Evolutionary conservation across 2,329 filamentous ascomycete genomes (phyloP), one percentile per base, ranked within the genome.

Genomic region (Cercospora sp.): DNA sequence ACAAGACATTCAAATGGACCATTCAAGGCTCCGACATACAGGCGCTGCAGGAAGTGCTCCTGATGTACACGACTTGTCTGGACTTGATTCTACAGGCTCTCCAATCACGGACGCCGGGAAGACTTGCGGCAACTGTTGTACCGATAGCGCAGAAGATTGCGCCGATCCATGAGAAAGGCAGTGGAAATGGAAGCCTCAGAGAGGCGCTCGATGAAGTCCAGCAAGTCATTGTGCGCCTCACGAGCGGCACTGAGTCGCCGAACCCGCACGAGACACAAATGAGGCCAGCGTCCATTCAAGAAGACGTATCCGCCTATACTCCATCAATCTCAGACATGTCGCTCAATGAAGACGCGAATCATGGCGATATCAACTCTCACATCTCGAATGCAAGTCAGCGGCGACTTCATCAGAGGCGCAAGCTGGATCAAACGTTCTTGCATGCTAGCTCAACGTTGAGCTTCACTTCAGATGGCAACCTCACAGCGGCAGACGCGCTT

Each of bases 1-100:
- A 81, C 72, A 79, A 79, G 65, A 80, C 77, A 5, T 78, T 84
- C 73, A 78, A 79, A 67, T 84, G 82, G 82, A 84, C 82, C 2
- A 78, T 79, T 1, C 80, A 83, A 30, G 81, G 81, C 12, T 82
- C 82, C 0, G 75, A 76, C 61, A 79, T 84, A 24, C 73, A 77
- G 10, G 74, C 79, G 24, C 71, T 84, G 62, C 75, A 77, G 57
- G 75, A 79, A 66, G 75, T 82, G 70, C 73, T 84, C 8, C 78
- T 80, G 30, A 80, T 82, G 78, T 81, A 84, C 66, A 78, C 78
- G 21, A 78, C 74, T 67, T 80, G 80, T 12, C 80, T 82, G 61
- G 76, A 76, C 8, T 67, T 81, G 37, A 78, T 79, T 1, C 79
- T 77, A 70, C 79, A 82, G 68, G 81, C 81, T 16, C 45, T 83